phyloP scores from a whole-genome alignment of 192 early-diverging fungal species.

The Thamnidium elegans region DNA sequence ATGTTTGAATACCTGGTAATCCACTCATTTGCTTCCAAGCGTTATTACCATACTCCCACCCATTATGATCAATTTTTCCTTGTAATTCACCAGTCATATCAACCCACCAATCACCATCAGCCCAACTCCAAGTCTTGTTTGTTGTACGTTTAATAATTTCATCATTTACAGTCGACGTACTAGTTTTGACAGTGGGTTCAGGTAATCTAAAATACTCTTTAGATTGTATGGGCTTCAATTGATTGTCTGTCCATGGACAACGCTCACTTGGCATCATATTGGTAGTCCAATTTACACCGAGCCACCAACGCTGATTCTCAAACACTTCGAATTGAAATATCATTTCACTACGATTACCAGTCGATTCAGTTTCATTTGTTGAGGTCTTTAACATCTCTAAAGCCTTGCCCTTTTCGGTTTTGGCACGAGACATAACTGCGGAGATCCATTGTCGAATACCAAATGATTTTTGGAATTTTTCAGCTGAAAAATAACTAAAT shows the following conservation, averaged over 20 bases:
- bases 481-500: background rate
- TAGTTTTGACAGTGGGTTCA: slow-evolving; percentile 7
- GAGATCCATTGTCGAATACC: slow-evolving; percentile 5
- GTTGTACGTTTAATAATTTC: slow-evolving; percentile 22
- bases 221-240: slow-evolving; percentile 44
- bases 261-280: slow-evolving; percentile 57
- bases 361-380: background rate
- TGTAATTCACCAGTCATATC: slow-evolving; percentile 35
- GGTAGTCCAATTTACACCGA: slow-evolving; percentile 55
- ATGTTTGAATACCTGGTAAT: slow-evolving; percentile 45
- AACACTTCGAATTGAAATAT: slow-evolving; percentile 36
- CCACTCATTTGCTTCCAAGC: slow-evolving; percentile 47
- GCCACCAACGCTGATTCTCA: slow-evolving; percentile 50
- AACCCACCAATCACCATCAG: slow-evolving; percentile 50
- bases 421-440: slow-evolving; percentile 19
- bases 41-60: slow-evolving; percentile 58
- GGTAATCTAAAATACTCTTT: slow-evolving; percentile 51
- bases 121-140: slow-evolving; percentile 52
- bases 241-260: slow-evolving; percentile 46
- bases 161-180: slow-evolving; percentile 14
- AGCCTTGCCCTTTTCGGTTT: slow-evolving; percentile 18
- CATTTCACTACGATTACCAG: slow-evolving; percentile 19
- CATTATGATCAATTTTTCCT: slow-evolving; percentile 43
- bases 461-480: background rate
- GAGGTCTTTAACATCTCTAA: background rate